phyloP scores from a whole-genome alignment of 148 eudicot species.

The Silene conica region DNA sequence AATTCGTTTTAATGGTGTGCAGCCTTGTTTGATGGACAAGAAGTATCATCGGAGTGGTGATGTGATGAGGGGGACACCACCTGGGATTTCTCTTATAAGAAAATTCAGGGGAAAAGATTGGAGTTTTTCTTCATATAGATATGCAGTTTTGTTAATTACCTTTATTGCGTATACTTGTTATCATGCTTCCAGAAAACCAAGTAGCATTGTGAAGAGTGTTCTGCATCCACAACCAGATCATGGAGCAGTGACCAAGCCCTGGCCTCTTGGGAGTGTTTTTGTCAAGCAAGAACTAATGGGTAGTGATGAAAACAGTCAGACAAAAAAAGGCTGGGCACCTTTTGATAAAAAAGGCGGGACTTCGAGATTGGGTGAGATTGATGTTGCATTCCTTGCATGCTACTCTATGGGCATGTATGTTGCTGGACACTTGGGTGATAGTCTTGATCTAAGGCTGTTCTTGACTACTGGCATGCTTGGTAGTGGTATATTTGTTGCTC shows the following conservation, averaged over 20 bases:
- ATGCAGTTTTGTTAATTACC: slow-evolving; percentile 68
- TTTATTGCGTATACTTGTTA: slow-evolving; percentile 82
- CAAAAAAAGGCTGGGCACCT: slow-evolving; percentile 70
- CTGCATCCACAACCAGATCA: slow-evolving; percentile 50
- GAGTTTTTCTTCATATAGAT: slow-evolving; percentile 61
- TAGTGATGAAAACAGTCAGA: slow-evolving; percentile 9
- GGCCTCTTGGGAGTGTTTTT: slow-evolving; percentile 75
- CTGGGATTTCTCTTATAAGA: slow-evolving; percentile 60
- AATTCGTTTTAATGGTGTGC: neutral
- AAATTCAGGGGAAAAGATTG: slow-evolving; percentile 68
- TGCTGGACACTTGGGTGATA: slow-evolving; percentile 91
- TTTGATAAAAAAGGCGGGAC: slow-evolving; percentile 71
- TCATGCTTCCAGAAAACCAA: slow-evolving; percentile 95
- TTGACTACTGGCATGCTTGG: slow-evolving; percentile 87
- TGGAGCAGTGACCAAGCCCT: slow-evolving; percentile 27
- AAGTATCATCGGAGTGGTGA: slow-evolving; percentile 33
- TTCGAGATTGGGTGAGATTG: slow-evolving; percentile 76
- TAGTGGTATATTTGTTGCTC: slow-evolving; percentile 82
- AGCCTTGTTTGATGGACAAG: slow-evolving; percentile 23
- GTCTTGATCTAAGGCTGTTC: slow-evolving; percentile 69
- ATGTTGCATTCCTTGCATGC: slow-evolving; percentile 79
- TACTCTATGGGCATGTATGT: slow-evolving; percentile 88
- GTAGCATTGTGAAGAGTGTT: slow-evolving; percentile 92
- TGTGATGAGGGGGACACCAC: slow-evolving; percentile 47
- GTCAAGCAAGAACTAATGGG: slow-evolving; percentile 26